phyloP scores from a whole-genome alignment of 73 alveolate genomes.

The Paraurostyla sp. region DNA sequence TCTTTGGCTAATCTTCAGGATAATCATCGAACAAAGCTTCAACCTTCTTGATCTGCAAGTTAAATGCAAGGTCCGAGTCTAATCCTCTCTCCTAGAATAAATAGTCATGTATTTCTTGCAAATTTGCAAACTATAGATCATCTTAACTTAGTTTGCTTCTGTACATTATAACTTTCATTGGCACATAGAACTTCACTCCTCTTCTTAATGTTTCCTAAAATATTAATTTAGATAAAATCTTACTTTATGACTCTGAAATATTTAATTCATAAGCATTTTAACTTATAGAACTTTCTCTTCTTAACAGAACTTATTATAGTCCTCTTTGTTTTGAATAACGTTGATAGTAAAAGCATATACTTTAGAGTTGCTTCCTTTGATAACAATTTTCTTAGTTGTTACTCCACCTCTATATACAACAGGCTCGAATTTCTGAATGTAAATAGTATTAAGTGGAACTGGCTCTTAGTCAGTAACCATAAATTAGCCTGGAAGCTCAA shows the following conservation, averaged over 20 bases:
- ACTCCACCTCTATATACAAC: constrained; percentile 14
- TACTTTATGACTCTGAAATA: constrained; percentile 58
- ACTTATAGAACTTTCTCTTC: constrained; percentile 56
- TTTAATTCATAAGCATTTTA: constrained; percentile 37
- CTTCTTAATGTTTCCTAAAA: constrained; percentile 57
- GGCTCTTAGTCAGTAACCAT: constrained; percentile 59
- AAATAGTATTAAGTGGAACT: constrained; percentile 49
- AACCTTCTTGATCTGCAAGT: not conserved
- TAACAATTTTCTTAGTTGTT: constrained; percentile 48
- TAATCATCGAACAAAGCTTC: not conserved
- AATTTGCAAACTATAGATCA: not conserved
- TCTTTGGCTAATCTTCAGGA: not conserved
- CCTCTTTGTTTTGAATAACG: not conserved
- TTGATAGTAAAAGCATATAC: constrained; percentile 41
- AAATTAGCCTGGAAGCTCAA: constrained; percentile 64
- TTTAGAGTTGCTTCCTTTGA: constrained; percentile 41
- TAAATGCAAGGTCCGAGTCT: constrained; percentile 34
- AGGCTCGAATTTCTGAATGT: constrained; percentile 69
- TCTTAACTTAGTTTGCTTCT: constrained; percentile 52
- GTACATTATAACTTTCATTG: not conserved
- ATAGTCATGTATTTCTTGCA: constrained; percentile 63
- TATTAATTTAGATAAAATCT: not conserved
- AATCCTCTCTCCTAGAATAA: constrained; percentile 67
- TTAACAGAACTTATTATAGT: not conserved
- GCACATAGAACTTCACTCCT: constrained; percentile 63